Evolutionary conservation across 805 yeast species (phyloP), one percentile per base, ranked within the genome.

Genomic region (Lipomyces yamadae): DNA sequence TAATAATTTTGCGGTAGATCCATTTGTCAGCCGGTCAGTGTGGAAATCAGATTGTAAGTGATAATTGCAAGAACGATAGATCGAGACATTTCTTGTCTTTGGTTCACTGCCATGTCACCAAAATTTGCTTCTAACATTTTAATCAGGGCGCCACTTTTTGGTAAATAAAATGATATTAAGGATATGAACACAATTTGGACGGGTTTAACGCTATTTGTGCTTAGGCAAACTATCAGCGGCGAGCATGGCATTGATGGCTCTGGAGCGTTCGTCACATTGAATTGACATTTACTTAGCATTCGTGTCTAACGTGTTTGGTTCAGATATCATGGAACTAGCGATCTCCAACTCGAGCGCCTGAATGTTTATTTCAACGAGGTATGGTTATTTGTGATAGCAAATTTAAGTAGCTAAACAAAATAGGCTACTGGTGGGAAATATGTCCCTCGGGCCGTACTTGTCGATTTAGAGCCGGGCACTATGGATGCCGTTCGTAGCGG

Each of bases 1-100:
- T 60, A 60, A 52, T 53, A 52, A 32, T 67, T 5, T 66, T 58
- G 24, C 50, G 69, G 53, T 79, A 89, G 94, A 90, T 91, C 79
- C 97, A 91, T 81, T 85, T 91, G 80, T 91, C 96, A 66, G 89
- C 96, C 66, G 97, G 97, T 81, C 97, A 91, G 82, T 91, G 97
- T 88, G 97, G 97, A 88, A 91, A 91, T 84, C 97, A 91, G 82
- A 90, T 91, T 73, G 89, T 86, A 81, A 74, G 89, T 67, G 39
- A 13, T 37, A 37, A 24, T 45, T 42, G 2, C 37, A 11, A 50
- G 6, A 7, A 52, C 24, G 30, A 30, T n/a, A 52, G 30, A 29
- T 52, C 30, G 24, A 29, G 55, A 32, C 8, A 29, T 7, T 15
- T 24, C 10, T 55, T 7, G 30, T 56, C 55, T 3, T 24, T 24